Evolutionary conservation across 75 land plant genomes (phyloP).

Genomic region (Chamaecyparis obtusa): DNA sequence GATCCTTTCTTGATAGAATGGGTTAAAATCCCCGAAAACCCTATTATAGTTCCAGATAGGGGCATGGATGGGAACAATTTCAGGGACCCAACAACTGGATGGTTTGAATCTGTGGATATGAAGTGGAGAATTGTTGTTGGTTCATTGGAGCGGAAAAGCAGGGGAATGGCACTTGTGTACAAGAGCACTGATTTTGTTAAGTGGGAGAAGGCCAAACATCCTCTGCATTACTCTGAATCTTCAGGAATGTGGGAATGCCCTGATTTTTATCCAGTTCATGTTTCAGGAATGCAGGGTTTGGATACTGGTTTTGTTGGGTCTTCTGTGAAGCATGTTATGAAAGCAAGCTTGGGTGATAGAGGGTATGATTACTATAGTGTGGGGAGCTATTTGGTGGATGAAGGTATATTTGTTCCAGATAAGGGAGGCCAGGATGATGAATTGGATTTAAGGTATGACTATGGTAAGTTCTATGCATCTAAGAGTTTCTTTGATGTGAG

Average conservation of each 20-base stretch:
- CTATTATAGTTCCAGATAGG: slow-evolving; percentile 35
- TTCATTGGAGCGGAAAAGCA: slow-evolving; percentile 4
- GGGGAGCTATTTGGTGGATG: slow-evolving; percentile 39
- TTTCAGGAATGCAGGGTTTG: slow-evolving; percentile 24
- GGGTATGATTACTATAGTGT: slow-evolving; percentile 59
- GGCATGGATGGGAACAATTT: slow-evolving; percentile 45
- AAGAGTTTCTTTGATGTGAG: slow-evolving; percentile 65
- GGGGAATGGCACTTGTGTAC: slow-evolving; percentile 52
- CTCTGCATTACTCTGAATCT: slow-evolving; percentile 28
- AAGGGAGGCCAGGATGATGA: slow-evolving; percentile 20
- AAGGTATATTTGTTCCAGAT: slow-evolving; percentile 47
- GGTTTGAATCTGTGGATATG: slow-evolving; percentile 52
- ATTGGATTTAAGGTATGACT: slow-evolving; percentile 64
- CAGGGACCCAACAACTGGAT: slow-evolving; percentile 79
- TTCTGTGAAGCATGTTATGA: slow-evolving; percentile 48
- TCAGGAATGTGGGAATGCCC: slow-evolving; percentile 93
- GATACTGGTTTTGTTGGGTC: slow-evolving; percentile 33
- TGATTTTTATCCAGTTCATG: slow-evolving; percentile 67
- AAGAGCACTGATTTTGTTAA: slow-evolving; percentile 46
- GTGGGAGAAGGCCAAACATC: slow-evolving; percentile 43
- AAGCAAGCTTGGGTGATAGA: slow-evolving; percentile 53
- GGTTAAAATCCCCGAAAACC: slow-evolving; percentile 57
- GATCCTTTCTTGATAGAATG: slow-evolving; percentile 67
- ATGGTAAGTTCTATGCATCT: slow-evolving; percentile 87
- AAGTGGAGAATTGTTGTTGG: slow-evolving; percentile 55